phyloP scores from a whole-genome alignment of 768 basidiomycete genomes.

The Glaciozyma martinii region DNA sequence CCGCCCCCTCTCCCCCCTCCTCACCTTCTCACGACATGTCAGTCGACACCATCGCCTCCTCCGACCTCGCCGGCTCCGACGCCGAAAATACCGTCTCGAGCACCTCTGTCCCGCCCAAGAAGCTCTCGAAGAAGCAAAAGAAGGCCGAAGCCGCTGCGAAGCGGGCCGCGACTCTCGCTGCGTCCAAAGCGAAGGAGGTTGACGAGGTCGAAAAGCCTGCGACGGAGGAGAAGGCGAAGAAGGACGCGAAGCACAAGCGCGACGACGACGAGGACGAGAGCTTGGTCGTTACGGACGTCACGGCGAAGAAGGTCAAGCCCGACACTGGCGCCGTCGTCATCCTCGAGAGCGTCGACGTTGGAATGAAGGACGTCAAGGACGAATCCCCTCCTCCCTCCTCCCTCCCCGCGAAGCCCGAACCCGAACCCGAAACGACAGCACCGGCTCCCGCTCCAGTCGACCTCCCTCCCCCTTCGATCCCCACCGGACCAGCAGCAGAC shows the following conservation, averaged over 20 bases:
- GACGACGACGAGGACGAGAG: conserved; percentile 4
- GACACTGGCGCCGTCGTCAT: conserved; percentile 7
- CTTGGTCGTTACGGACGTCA: conserved; percentile 1
- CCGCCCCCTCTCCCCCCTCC: not conserved
- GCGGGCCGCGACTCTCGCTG: not conserved
- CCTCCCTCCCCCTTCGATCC: conserved; percentile 4
- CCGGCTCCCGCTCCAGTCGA: not conserved
- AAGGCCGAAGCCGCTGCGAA: conserved; percentile 1
- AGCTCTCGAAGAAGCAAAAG: conserved; percentile 33
- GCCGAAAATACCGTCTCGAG: conserved; percentile 41
- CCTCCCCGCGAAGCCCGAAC: not conserved
- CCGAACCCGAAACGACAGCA: not conserved
- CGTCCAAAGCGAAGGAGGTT: conserved; percentile 18
- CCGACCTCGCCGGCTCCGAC: conserved; percentile 30
- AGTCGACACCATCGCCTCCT: conserved; percentile 5
- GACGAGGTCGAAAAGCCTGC: conserved; percentile 14
- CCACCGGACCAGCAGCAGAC: conserved; percentile 39
- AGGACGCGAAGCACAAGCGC: conserved; percentile 14
- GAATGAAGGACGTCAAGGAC: not conserved
- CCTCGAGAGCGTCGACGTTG: not conserved
- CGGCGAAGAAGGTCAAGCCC: conserved; percentile 24
- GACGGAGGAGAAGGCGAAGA: conserved; percentile 10
- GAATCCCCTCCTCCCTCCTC: not conserved
- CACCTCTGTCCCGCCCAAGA: conserved; percentile 10
- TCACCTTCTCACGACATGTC: conserved; percentile 18